phyloP scores from a whole-genome alignment of 1,139 yeast genomes.

The Casaregolazyma suthepensis region DNA sequence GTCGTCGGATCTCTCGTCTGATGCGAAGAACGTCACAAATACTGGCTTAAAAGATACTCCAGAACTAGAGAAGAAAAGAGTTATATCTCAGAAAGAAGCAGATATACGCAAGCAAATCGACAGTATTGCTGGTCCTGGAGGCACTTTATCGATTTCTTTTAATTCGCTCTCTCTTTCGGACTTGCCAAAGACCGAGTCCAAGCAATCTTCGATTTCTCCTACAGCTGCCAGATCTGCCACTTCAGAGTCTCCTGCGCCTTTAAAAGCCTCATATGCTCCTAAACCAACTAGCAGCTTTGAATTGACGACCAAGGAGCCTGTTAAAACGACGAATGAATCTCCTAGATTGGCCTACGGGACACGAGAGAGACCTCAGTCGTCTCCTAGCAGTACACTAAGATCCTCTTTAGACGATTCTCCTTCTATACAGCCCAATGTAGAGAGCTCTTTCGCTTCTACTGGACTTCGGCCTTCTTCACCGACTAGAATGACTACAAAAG shows the following conservation, averaged over 20 bases:
- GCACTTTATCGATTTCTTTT: constrained; percentile 2
- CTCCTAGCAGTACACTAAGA: background rate
- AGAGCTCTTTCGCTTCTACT: background rate
- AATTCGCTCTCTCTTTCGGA: background rate
- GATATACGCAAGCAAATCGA: constrained; percentile 21
- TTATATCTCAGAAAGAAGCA: constrained; percentile 16
- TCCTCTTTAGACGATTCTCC: background rate
- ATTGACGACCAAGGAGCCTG: background rate
- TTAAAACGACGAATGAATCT: background rate
- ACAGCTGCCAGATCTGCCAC: background rate
- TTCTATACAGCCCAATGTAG: background rate
- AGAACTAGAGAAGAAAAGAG: background rate
- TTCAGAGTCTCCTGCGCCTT: background rate
- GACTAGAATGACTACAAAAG: constrained; percentile 24
- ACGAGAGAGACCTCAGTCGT: background rate
- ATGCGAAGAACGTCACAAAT: background rate
- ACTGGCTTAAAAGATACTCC: background rate
- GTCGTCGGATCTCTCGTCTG: background rate
- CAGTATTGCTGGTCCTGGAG: constrained; percentile 21
- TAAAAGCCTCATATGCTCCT: background rate
- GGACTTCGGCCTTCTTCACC: constrained; percentile 6
- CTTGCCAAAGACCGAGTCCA: background rate
- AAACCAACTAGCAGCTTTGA: background rate
- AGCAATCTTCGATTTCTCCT: background rate
- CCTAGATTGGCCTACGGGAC: background rate